Evolutionary conservation across 176 grass and related monocot genomes (phyloP), one percentile per base, ranked within the genome.

Genomic region (Raddia distichophylla): DNA sequence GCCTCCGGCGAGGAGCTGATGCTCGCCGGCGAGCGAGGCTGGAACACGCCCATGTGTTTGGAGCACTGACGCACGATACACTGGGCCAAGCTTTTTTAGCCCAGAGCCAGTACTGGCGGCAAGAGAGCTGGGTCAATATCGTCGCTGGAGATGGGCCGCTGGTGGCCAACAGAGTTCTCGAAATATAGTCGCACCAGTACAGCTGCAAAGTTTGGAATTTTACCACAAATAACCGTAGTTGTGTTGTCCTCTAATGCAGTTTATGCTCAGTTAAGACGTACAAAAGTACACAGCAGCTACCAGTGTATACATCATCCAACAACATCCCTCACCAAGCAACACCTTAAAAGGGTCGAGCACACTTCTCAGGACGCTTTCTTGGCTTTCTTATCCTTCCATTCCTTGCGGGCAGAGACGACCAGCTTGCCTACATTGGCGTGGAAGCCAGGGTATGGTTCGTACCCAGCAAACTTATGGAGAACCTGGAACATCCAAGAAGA

Each of bases 361-460:
- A 4, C 40, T 46, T 54, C 60, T 93, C 78, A 98, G 34, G 83
- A 76, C 66, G 3, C 75, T 71, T 93, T 97, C 89, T 94, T 98
- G 17, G 83, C 47, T 27, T 88, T 88, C 64, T 88, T 93, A 13
- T 84, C 84, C 80, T 87, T 45, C 92, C 90, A 98, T 88, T 95
- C 88, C 77, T 88, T 91, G 15, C 90, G 81, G 2, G 84, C 80
- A 17, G 72, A 59, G 9, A 89, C 90, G 59, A 95, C 90, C 86
- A 93, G 35, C 84, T 85, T 91, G n/a, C 68, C 73, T 34, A 98
- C 90, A 53, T 74, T 82, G 62, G 61, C 82, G 74, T 91, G 75
- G 37, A 98, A 98, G 78, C 92, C 96, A 86, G 93, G 93, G 79
- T 93, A 98, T 11, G 92, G 96, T 88, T 95, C 90, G 19, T 93